phyloP scores from a whole-genome alignment of 192 early-diverging fungal species.

The Diversispora epigaea region DNA sequence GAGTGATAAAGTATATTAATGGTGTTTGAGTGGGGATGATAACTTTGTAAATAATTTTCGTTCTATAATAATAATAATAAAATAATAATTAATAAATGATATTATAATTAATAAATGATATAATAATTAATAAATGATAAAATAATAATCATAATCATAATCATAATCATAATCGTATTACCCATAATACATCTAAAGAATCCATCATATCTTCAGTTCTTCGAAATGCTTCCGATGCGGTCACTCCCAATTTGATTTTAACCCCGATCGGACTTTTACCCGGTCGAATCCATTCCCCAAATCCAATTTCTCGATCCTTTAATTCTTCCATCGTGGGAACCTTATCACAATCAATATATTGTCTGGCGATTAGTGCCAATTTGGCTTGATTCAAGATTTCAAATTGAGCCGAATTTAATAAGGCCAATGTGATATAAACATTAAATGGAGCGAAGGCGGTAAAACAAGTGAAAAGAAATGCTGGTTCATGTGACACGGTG shows the following conservation, averaged over 20 bases:
- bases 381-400: constrained; percentile 66
- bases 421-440: constrained; percentile 49
- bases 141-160: neutral
- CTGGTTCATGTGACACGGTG: constrained; percentile 52
- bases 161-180: constrained; percentile 23
- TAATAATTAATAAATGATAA: neutral
- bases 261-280: constrained; percentile 38
- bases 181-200: constrained; percentile 44
- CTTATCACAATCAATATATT: constrained; percentile 49
- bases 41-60: constrained; percentile 62
- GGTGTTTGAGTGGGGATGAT: constrained; percentile 35
- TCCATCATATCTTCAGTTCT: constrained; percentile 38
- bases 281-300: constrained; percentile 62
- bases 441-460: constrained; percentile 56
- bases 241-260: constrained; percentile 47
- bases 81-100: neutral
- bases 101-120: neutral
- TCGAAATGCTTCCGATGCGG: constrained; percentile 48
- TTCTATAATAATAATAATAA: constrained; percentile 38
- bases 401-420: constrained; percentile 62
- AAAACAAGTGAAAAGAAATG: constrained; percentile 58
- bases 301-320: constrained; percentile 46
- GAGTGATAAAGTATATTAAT: constrained; percentile 53
- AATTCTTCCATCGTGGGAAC: constrained; percentile 48
- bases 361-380: constrained; percentile 49